phyloP scores from a whole-genome alignment of 805 yeast species.

The Saturnispora saitoi region DNA sequence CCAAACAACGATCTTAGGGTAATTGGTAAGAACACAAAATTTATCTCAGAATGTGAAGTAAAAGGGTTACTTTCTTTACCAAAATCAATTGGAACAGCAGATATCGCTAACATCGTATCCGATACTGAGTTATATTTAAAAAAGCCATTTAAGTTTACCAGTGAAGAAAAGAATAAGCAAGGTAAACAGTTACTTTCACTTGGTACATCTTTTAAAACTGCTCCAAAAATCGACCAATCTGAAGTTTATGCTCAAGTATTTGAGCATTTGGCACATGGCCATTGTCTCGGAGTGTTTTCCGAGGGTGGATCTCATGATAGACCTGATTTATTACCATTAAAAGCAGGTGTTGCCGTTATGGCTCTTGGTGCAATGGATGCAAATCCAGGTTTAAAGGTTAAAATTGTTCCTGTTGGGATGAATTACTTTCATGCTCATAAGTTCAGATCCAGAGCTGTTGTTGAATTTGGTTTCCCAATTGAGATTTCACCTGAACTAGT shows the following conservation, averaged over 20 bases:
- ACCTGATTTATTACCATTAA: constrained; percentile 80
- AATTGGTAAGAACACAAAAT: constrained; percentile 51
- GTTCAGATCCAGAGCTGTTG: constrained; percentile 89
- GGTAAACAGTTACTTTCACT: constrained; percentile 33
- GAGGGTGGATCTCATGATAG: constrained; percentile 99
- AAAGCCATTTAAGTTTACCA: constrained; percentile 50
- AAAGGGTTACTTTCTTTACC: constrained; percentile 74
- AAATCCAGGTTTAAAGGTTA: constrained; percentile 66
- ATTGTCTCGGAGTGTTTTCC: constrained; percentile 89
- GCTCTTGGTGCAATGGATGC: constrained; percentile 88
- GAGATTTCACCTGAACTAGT: constrained; percentile 56
- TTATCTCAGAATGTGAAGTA: constrained; percentile 51
- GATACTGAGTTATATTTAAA: constrained; percentile 64
- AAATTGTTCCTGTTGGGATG: constrained; percentile 95
- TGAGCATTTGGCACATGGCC: constrained; percentile 68
- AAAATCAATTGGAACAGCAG: constrained; percentile 66
- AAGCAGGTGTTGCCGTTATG: constrained; percentile 98
- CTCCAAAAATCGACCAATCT: constrained; percentile 80
- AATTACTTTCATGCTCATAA: constrained; percentile 94
- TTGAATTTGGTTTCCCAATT: constrained; percentile 89
- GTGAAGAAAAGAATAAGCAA: constrained; percentile 33
- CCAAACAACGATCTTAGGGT: constrained; percentile 36
- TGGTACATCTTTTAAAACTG: constrained; percentile 59
- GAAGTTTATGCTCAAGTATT: constrained; percentile 78
- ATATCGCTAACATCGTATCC: constrained; percentile 54